Conservation (phyloP, 306 rosid species). For the Lathyrus aphaca region DNA sequence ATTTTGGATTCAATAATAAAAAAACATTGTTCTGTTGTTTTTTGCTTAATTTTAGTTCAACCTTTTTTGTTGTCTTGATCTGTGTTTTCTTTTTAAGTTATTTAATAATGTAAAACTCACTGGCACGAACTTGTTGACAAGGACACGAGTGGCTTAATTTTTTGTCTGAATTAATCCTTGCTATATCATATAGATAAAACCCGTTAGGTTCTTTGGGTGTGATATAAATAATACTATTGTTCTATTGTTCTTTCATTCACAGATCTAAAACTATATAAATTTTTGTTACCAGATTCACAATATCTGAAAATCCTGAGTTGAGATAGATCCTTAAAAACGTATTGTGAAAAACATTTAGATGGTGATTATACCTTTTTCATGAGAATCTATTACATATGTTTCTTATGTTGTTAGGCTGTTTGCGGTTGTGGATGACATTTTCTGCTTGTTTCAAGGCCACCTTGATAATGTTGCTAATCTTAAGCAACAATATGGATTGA, state of each 20-base stretch:
- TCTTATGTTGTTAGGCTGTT: slow-evolving; percentile 60
- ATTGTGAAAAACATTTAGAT: slow-evolving; percentile 25
- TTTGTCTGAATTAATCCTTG: slow-evolving; percentile 20
- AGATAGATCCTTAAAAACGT: neutral
- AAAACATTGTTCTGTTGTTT: neutral
- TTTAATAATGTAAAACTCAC: neutral
- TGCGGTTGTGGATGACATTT: slow-evolving; percentile 96
- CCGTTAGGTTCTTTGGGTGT: slow-evolving; percentile 25
- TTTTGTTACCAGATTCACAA: slow-evolving; percentile 4
- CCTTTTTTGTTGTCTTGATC: neutral
- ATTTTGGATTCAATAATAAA: neutral
- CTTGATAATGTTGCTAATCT: slow-evolving; percentile 79
- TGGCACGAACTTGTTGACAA: neutral
- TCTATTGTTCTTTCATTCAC: neutral
- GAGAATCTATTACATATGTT: neutral
- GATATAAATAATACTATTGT: neutral
- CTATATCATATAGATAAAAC: slow-evolving; percentile 6
- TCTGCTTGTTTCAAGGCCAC: slow-evolving; percentile 98
- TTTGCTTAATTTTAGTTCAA: neutral
- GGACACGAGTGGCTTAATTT: neutral
- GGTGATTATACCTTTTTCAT: slow-evolving; percentile 16
- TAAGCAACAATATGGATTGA: slow-evolving; percentile 96
- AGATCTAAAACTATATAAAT: slow-evolving; percentile 22
- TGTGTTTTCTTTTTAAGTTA: neutral
- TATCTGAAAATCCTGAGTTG: slow-evolving; percentile 12